These are phyloP conservation scores for Buxus sempervirens DNA, from an alignment of 164 flowering plant genomes.

Conservation along the genomic window DNA sequence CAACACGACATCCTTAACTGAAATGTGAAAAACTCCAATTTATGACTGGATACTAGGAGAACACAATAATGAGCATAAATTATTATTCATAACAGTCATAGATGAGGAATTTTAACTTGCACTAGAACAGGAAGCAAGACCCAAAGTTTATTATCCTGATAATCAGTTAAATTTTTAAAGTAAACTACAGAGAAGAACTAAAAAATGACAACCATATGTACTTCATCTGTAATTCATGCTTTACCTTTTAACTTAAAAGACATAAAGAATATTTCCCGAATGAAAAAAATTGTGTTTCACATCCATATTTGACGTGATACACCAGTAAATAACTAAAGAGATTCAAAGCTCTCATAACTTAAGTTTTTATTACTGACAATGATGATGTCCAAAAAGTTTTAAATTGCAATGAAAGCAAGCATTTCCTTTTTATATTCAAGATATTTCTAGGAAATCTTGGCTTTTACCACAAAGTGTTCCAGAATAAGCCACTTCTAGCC, in stretches of 20 bases:
- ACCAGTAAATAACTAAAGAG: not conserved
- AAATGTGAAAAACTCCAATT: constrained; percentile 17
- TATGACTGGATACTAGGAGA: not conserved
- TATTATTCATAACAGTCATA: not conserved
- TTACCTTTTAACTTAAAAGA: not conserved
- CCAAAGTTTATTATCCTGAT: too few species aligned
- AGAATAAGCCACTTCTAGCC: too few species aligned
- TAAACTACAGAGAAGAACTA: too few species aligned
- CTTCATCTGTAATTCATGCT: not conserved
- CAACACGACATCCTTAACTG: constrained; percentile 68
- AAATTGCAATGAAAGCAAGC: too few species aligned
- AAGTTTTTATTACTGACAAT: too few species aligned
- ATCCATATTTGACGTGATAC: not conserved
- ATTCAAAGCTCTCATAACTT: not conserved
- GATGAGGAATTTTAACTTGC: not conserved
- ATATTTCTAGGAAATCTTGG: too few species aligned
- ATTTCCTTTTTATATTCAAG: too few species aligned
- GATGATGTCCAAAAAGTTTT: too few species aligned
- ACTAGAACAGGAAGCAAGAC: too few species aligned
- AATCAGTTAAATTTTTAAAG: too few species aligned
- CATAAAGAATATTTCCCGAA: not conserved
- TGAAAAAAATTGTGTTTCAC: not conserved
- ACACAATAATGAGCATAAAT: not conserved
- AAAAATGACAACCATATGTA: too few species aligned
- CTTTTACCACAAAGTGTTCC: too few species aligned